Evolutionary conservation across 108 stramenopile genomes (phyloP), one percentile per base, ranked within the genome.

Genomic region (Cyclotella kingstonii): DNA sequence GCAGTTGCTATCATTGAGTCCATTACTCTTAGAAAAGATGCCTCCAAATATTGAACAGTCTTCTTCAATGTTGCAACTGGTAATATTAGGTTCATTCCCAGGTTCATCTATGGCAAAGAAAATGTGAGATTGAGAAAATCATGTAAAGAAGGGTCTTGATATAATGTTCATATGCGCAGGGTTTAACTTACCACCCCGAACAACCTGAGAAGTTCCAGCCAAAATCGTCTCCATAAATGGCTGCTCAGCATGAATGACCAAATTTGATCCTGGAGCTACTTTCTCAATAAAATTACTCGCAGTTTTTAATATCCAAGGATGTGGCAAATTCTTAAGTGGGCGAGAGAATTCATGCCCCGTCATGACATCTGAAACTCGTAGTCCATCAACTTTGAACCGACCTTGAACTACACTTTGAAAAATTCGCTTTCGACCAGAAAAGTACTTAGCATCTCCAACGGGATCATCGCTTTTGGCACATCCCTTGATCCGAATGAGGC

Each of bases 351-450:
- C 71, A 52, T 83, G 77, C 0, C 86, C 86, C 8, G 72, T 84
- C 12, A 68, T 23, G 11, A 87, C 62, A 30, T 87, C 85, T 4
- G 62, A 61, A 10, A 84, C 66, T 29, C 17, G 15, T 0, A 87
- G 35, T 17, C 34, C 58, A 28, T 73, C 44, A 39, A 84, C 78
- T 48, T 81, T 82, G 77, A 87, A 84, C 17, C 58, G 50, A 9
- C 86, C 86, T 55, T 87, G 86, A 1, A 84, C 70, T 0, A 87
- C 54, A 38, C 42, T 57, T 59, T 87, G 86, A 60, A 77, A 81
- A 0, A 65, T 67, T 8, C 86, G 40, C 50, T 80, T 77, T n/a
- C 71, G 57, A 7, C 79, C 79, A 9, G 60, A 27, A 56, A 87
- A 87, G 22, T 87, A 87, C 15, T 64, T 51, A n/a, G 29, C 52